phyloP scores from a whole-genome alignment of 1,284 basidiomycete genomes.

The Prillingera fragicola region DNA sequence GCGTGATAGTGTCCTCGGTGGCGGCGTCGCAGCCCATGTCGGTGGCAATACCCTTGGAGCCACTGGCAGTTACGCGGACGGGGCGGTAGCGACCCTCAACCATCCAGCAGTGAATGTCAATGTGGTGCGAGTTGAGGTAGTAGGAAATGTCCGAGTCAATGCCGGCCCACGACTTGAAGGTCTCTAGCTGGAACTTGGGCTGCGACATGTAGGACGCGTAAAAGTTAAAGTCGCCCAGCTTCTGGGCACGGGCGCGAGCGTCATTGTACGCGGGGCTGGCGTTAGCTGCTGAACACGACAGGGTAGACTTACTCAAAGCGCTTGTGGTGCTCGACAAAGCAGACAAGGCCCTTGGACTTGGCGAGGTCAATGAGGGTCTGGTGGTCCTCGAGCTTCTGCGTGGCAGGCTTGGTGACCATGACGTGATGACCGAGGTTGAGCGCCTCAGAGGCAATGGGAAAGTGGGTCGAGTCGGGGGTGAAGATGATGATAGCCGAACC shows the following conservation, averaged over 20 bases:
- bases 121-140: constrained; percentile 90
- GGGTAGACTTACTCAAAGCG: constrained; percentile 57
- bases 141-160: constrained; percentile 84
- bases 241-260: constrained; percentile 64
- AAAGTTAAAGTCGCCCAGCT: constrained; percentile 87
- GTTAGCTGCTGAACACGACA: neutral
- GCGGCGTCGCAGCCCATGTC: constrained; percentile 58
- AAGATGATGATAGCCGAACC: constrained; percentile 77
- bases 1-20: constrained; percentile 91
- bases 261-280: constrained; percentile 76
- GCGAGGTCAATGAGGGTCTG: constrained; percentile 67
- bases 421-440: constrained; percentile 79
- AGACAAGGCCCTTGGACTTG: constrained; percentile 70
- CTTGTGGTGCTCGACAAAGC: constrained; percentile 78
- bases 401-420: constrained; percentile 86
- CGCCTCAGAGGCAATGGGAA: constrained; percentile 75
- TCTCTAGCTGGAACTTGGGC: constrained; percentile 87
- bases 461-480: constrained; percentile 61
- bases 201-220: constrained; percentile 70
- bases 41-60: constrained; percentile 80
- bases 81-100: constrained; percentile 67
- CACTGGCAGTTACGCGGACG: constrained; percentile 78
- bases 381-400: constrained; percentile 77
- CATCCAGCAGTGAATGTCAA: constrained; percentile 83
- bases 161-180: constrained; percentile 90